Percentiles rank a stretch among this genome's conserved stretches.
Evolutionary conservation across 805 yeast species (phyloP).

Genomic region (Candida manassasensis): DNA sequence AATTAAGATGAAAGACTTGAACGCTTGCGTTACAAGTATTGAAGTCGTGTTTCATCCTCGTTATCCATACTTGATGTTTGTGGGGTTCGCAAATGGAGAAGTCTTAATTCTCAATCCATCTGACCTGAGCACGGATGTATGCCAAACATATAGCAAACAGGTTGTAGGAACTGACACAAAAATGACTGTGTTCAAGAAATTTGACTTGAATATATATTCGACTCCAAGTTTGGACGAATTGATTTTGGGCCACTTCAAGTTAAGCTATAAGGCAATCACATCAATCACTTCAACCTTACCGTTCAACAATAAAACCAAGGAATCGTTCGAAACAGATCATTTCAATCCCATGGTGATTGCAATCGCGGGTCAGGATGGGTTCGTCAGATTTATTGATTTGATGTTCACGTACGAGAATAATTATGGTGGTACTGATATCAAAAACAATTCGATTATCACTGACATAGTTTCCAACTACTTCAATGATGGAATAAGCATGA

Average conservation of each 20-base stretch:
- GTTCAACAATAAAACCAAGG: slow-evolving; percentile 4
- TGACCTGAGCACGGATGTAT: slow-evolving; percentile 1
- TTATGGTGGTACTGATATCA: slow-evolving; percentile 19
- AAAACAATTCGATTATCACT: slow-evolving; percentile 25
- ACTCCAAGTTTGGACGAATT: slow-evolving; percentile 3
- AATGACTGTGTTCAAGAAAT: slow-evolving; percentile 32
- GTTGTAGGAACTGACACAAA: slow-evolving; percentile 24
- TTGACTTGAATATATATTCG: slow-evolving; percentile 30
- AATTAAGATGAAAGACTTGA: slow-evolving; percentile 40
- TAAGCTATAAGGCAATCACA: slow-evolving; percentile 59
- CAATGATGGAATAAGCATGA: slow-evolving; percentile 53
- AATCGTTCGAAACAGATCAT: slow-evolving; percentile 7
- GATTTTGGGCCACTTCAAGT: slow-evolving; percentile 53
- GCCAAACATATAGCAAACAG: slow-evolving; percentile 12
- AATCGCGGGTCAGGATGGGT: slow-evolving; percentile 64
- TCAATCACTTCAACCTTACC: slow-evolving; percentile 31
- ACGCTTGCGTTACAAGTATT: slow-evolving; percentile 16
- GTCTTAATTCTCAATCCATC: slow-evolving; percentile 44
- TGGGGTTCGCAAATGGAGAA: slow-evolving; percentile 63
- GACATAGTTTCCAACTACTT: slow-evolving; percentile 63
- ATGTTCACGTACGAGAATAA: slow-evolving; percentile 23
- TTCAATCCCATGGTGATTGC: slow-evolving; percentile 44
- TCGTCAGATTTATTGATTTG: slow-evolving; percentile 52
- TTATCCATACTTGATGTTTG: slow-evolving; percentile 45
- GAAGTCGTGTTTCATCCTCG: slow-evolving; percentile 25